Evolutionary conservation across 495 filamentous ascomycete species (phyloP), one percentile per base, ranked within the genome.

Genomic region (Xylaria scruposa): DNA sequence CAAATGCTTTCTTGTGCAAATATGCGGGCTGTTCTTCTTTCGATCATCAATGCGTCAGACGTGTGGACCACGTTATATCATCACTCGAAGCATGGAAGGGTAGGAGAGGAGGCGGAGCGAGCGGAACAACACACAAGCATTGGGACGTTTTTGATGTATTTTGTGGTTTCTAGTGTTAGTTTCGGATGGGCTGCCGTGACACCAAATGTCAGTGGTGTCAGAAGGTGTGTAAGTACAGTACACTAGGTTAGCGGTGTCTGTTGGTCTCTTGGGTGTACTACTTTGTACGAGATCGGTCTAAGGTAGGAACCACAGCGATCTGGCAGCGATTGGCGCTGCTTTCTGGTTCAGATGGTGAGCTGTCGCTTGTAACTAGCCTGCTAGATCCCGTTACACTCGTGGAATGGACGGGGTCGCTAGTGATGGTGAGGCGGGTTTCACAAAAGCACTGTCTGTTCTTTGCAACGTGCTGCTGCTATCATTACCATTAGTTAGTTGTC

Each of bases 331-430:
- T 70, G 67, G 67, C 53, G 53, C 33, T 54, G 49, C 13, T 36
- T 29, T 67, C 33, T 56, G 49, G 49, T 56, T 53, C 44, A 46
- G 68, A 54, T 51, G 56, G 33, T 62, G 56, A 49, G 44, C 42
- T 59, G 58, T 70, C 68, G 44, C 42, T 36, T 70, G 42, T 62
- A 38, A 47, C 68, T 49, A 53, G 36, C 46, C 29, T 70, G 36
- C 56, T 70, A 70, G 68, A 70, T 70, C 68, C 68, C 68, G 68
- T 64, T 64, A 70, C 59, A 63, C 51, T 58, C 68, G 46, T 62
- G 24, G 56, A 19, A 70, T 70, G 26, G 40, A 62, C 49, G 46
- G 59, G 38, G 68, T 70, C 46, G 59, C 59, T 36, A 68, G 24
- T 40, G 9, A n/a, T 47, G 47, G 65, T 6, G 12, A 56, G 29